Base-by-base conservation (phyloP, 345 rosid species). In the Diplotaxis tenuifolia region DNA sequence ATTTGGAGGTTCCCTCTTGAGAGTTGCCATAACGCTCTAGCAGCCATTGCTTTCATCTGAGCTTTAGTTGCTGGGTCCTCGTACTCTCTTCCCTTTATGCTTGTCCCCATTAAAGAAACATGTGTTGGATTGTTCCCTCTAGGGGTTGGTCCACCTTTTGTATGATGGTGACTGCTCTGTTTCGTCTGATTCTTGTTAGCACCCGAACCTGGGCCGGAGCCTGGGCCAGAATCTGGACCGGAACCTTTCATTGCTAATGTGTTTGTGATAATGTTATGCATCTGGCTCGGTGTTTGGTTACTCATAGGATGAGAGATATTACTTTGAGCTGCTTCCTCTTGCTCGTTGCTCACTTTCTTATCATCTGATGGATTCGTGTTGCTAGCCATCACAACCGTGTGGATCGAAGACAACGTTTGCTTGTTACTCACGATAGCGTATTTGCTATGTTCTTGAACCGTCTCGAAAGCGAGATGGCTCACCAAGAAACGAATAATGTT, bases 381-480 rank as follows among this genome's bases (percentile, higher is more conserved):
- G 36, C 74, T 83, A 1, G 92, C 88, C 75, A 80, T 74, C 16
- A 86, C 62, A 18, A 78, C 86, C 5, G 93, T 79, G 45, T 85
- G 87, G 4, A 84, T 82, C 9, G 90, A 77, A 4, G 80, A 84
- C 71, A 84, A 32, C 0, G 67, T 59, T 29, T 85, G 85, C 54
- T 86, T 88, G 65, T 79, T 85, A 7, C 76, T 70, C 57, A 77
- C 80, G 10, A 88, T 83, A 3, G 87, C 77, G 19, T 90, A 88
- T 78, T 82, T 88, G 36, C 88, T 83, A 42, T 90, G 97, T 38
- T 93, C 97, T 67, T 87, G 88, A 31, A 91, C 86, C 10, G 96
- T 93, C 75, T 93, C 96, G 9, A 93, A 91, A n/a, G 96, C 97
- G 1, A 93, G 81, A 75, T 90, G 98, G 34, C 92, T 87, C 8